A percentile compares a stretch with the other conserved stretches of the same genome.
Evolutionary conservation across 768 basidiomycete species (phyloP).

Genomic region (Auriscalpium microsporum): DNA sequence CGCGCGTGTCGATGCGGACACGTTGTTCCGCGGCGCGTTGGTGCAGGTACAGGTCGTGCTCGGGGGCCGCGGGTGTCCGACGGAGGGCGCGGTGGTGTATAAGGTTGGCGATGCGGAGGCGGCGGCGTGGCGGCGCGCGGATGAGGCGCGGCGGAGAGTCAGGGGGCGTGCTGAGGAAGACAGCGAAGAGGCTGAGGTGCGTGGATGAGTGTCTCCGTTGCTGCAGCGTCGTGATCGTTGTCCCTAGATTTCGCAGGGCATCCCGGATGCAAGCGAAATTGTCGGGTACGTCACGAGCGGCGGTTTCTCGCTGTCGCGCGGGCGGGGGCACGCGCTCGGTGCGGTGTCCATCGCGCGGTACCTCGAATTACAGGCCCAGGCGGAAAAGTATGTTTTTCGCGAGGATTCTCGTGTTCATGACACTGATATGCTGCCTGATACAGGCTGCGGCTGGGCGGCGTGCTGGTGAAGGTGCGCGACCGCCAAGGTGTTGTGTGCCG

Average conservation of each 20-base stretch:
- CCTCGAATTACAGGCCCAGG: constrained; percentile 45
- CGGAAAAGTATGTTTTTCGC: constrained; percentile 25
- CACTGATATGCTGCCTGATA: not conserved
- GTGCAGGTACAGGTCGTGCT: constrained; percentile 58
- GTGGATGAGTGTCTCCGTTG: constrained; percentile 1
- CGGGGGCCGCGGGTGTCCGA: constrained; percentile 60
- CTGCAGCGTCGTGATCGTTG: not conserved
- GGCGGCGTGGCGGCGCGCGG: constrained; percentile 35
- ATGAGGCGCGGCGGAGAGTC: constrained; percentile 18
- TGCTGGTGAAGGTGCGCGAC: constrained; percentile 60
- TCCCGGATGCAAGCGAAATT: constrained; percentile 35
- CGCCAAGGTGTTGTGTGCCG: constrained; percentile 30
- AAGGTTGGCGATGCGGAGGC: constrained; percentile 46
- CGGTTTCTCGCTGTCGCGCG: constrained; percentile 70
- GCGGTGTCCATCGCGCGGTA: constrained; percentile 51
- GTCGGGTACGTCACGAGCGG: constrained; percentile 86
- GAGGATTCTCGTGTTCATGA: not conserved
- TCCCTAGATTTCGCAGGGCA: constrained; percentile 36
- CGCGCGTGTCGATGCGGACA: constrained; percentile 26
- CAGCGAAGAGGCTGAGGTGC: constrained; percentile 24
- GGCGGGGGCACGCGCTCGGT: constrained; percentile 71
- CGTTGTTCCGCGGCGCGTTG: constrained; percentile 52
- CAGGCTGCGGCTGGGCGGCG: constrained; percentile 14
- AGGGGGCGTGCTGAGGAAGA: constrained; percentile 15
- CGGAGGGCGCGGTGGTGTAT: constrained; percentile 71